Evolutionary conservation across 805 yeast species (phyloP).

Genomic region (Nakazawaea pomicola): DNA sequence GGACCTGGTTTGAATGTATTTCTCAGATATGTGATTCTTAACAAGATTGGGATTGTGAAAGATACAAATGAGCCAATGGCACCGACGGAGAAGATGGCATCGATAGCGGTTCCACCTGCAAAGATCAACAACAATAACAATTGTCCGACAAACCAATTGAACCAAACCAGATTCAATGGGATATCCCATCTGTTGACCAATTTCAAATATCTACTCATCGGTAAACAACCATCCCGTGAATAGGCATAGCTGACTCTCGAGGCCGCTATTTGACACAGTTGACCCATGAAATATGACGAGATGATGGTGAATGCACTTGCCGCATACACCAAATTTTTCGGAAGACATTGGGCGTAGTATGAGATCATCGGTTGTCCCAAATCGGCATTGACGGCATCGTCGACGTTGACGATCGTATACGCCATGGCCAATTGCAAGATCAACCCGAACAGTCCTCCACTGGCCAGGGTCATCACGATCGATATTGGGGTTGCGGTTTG

Average conservation of each 20-base stretch:
- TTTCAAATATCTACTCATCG: slow-evolving; percentile 45
- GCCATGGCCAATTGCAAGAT: slow-evolving; percentile 56
- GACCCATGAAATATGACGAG: slow-evolving; percentile 45
- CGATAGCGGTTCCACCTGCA: slow-evolving; percentile 62
- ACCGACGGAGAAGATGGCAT: slow-evolving; percentile 69
- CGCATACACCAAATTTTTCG: slow-evolving; percentile 33
- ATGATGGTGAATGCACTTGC: slow-evolving; percentile 39
- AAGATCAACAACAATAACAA: slow-evolving; percentile 51
- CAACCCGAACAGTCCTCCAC: slow-evolving; percentile 55
- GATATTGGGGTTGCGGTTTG: slow-evolving; percentile 61
- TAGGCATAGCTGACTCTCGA: slow-evolving; percentile 64
- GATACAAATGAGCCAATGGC: slow-evolving; percentile 67
- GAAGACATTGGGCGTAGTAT: slow-evolving; percentile 44
- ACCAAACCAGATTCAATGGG: slow-evolving; percentile 62
- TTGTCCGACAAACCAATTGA: slow-evolving; percentile 50
- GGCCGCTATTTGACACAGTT: slow-evolving; percentile 59
- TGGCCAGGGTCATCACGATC: slow-evolving; percentile 50
- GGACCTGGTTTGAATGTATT: slow-evolving; percentile 58
- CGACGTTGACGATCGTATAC: slow-evolving; percentile 51
- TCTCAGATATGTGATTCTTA: slow-evolving; percentile 51
- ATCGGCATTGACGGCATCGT: slow-evolving; percentile 39
- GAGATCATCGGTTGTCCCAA: slow-evolving; percentile 60
- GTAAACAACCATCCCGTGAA: slow-evolving; percentile 65
- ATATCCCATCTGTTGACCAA: slow-evolving; percentile 50
- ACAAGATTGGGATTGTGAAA: slow-evolving; percentile 57